These are phyloP conservation scores for Chlorella sp. DNA, from an alignment of 139 green algal species.

Conservation along the genomic window DNA sequence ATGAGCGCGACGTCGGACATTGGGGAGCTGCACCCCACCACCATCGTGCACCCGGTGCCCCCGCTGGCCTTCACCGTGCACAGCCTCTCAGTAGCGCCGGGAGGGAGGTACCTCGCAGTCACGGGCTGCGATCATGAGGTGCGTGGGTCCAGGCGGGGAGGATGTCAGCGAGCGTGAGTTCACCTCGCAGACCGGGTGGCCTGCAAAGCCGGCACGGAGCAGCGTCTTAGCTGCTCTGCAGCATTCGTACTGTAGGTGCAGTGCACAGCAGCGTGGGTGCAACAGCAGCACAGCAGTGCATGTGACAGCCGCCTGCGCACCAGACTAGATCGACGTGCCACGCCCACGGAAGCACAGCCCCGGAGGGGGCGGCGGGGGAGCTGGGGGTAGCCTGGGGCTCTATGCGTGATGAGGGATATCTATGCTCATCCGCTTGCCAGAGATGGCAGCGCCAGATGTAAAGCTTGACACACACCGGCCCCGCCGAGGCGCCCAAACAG, in stretches of 20 bases:
- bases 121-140: constrained; percentile 5
- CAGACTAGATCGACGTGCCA: no score
- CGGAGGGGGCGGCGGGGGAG: no score
- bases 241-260: not conserved
- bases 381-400: not conserved
- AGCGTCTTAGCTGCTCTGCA: not conserved
- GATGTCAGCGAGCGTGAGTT: not conserved
- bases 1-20: no score
- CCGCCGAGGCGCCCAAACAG: not conserved
- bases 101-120: constrained; percentile 1
- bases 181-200: not conserved
- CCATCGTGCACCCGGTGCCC: not conserved
- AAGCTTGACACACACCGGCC: not conserved
- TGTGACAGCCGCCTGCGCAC: no score
- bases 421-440: not conserved
- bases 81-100: not conserved
- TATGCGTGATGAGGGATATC: not conserved
- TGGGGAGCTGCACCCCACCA: not conserved
- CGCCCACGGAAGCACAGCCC: no score
- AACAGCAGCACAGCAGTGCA: no score
- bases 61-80: constrained; percentile 1
- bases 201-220: not conserved
- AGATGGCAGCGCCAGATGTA: no score
- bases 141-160: not conserved
- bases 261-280: no score